These are phyloP conservation scores for Tremella mesenterica DNA, from an alignment of 768 basidiomycete species.

Conservation along the genomic window DNA sequence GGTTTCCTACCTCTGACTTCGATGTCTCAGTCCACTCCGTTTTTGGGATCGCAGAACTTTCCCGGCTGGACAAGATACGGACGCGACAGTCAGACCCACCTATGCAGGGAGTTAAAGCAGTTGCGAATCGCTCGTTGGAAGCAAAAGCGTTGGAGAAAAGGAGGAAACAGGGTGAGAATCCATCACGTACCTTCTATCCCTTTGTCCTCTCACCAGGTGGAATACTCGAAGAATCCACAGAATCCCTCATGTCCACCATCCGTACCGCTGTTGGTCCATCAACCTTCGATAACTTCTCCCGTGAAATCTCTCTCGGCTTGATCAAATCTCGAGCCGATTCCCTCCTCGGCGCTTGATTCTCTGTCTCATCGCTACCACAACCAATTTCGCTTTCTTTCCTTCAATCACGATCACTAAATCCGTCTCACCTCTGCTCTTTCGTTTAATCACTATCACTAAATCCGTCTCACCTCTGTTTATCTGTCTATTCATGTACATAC, in stretches of 20 bases:
- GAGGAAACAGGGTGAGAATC: neutral
- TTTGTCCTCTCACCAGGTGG: neutral
- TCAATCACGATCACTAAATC: neutral
- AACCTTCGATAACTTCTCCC: neutral
- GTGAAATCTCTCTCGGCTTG: neutral
- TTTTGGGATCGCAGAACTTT: neutral
- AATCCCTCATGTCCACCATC: neutral
- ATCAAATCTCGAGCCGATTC: neutral
- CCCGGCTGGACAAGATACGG: neutral
- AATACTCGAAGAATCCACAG: neutral
- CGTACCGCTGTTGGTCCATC: neutral
- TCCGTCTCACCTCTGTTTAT: neutral
- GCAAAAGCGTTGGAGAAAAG: neutral
- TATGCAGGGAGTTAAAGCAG: neutral
- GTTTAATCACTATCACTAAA: neutral
- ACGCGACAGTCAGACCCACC: neutral
- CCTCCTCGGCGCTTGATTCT: neutral
- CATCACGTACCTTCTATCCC: neutral
- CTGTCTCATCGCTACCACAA: neutral
- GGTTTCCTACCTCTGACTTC: neutral
- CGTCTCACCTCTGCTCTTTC: neutral
- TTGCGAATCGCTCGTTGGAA: neutral
- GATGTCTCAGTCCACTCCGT: neutral
- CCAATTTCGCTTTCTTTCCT: neutral
- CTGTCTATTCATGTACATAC: neutral